These are phyloP conservation scores for Penicillium subrubescens DNA, from an alignment of 495 filamentous ascomycete species.

Conservation along the genomic window DNA sequence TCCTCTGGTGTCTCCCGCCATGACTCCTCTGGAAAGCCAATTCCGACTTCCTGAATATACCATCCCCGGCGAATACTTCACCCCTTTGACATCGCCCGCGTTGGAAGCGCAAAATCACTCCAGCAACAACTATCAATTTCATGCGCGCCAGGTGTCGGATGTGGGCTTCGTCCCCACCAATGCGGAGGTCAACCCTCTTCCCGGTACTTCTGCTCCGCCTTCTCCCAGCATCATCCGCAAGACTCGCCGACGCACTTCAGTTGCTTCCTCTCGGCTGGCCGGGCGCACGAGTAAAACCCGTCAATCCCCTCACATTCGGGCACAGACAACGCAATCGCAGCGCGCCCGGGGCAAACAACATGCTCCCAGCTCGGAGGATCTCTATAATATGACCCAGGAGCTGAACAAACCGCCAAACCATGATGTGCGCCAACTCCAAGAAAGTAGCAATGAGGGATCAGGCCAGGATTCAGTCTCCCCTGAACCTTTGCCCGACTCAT, in stretches of 20 bases:
- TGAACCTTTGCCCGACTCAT: constrained; percentile 65
- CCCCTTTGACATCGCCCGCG: constrained; percentile 89
- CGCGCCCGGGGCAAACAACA: constrained; percentile 58
- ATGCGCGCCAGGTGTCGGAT: constrained; percentile 39
- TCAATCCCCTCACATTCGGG: constrained; percentile 85
- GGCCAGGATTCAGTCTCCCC: constrained; percentile 71
- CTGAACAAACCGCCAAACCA: constrained; percentile 32
- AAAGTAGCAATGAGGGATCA: constrained; percentile 59
- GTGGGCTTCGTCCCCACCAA: constrained; percentile 49
- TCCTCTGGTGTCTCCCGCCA: constrained; percentile 90
- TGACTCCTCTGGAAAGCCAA: constrained; percentile 85
- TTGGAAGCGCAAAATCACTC: constrained; percentile 73
- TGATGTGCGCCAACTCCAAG: constrained; percentile 41
- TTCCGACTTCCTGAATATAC: constrained; percentile 81
- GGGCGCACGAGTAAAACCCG: constrained; percentile 57
- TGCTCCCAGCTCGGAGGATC: constrained; percentile 57
- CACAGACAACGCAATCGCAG: constrained; percentile 46
- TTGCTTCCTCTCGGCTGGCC: constrained; percentile 39
- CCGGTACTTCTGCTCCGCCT: constrained; percentile 36
- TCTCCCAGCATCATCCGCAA: constrained; percentile 37
- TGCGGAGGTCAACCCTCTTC: constrained; percentile 47
- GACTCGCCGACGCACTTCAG: constrained; percentile 43
- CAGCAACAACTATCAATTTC: constrained; percentile 36
- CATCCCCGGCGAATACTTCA: constrained; percentile 88
- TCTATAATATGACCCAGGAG: constrained; percentile 40